These are phyloP conservation scores for Trametes coccinea DNA, from an alignment of 768 basidiomycete species.

Conservation along the genomic window DNA sequence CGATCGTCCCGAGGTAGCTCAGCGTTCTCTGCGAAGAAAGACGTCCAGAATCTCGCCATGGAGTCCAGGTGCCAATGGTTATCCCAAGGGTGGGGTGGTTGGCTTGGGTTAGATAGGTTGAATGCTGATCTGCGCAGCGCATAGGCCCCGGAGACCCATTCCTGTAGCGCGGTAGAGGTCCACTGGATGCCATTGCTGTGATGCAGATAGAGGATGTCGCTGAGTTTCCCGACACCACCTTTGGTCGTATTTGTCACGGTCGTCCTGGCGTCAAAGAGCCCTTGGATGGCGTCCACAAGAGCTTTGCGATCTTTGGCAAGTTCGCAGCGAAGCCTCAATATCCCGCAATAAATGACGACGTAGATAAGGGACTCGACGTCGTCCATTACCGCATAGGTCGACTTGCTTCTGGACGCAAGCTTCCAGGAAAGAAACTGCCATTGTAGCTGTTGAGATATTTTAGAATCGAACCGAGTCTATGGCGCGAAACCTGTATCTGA, in stretches of 20 bases:
- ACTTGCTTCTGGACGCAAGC: background rate
- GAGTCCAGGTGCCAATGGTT: background rate
- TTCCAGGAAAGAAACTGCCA: background rate
- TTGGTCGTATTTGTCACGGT: background rate
- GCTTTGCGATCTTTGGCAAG: background rate
- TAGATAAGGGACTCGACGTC: constrained; percentile 13
- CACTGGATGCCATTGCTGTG: too few relatives aligned
- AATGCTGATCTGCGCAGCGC: background rate
- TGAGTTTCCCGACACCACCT: background rate
- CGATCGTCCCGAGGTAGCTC: background rate
- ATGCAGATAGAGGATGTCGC: background rate
- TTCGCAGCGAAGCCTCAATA: background rate
- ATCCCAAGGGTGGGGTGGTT: too few relatives aligned
- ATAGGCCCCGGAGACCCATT: too few relatives aligned
- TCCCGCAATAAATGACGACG: constrained; percentile 4
- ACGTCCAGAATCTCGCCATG: background rate
- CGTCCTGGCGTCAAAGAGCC: background rate
- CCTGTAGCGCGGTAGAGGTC: too few relatives aligned
- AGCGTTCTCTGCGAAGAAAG: background rate
- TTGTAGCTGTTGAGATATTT: background rate
- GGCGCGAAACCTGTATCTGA: too few relatives aligned
- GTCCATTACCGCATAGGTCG: background rate
- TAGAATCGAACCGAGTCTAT: background rate
- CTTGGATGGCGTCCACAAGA: background rate
- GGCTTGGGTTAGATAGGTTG: too few relatives aligned